Conservation (phyloP, 768 basidiomycete species). For the Tricholoma terreum region DNA sequence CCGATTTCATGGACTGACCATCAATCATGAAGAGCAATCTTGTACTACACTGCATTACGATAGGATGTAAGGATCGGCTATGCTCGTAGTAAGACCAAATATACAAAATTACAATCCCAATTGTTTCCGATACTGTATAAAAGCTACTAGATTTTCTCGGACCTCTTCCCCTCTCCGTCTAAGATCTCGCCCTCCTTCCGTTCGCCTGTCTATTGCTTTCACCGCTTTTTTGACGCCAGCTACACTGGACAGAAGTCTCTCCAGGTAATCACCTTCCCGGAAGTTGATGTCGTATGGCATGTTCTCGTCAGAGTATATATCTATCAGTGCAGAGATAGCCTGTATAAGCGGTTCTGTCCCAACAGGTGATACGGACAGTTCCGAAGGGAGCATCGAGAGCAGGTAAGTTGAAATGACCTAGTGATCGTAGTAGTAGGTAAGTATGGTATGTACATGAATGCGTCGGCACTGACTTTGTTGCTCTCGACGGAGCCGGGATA, state of each 20-base stretch:
- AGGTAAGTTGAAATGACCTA: conserved; percentile 66
- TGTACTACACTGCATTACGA: too few relatives aligned
- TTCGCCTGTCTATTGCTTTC: conserved; percentile 62
- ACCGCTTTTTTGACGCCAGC: conserved; percentile 63
- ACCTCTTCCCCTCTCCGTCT: conserved; percentile 71
- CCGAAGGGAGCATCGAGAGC: conserved; percentile 56
- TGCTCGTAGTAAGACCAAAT: too few relatives aligned
- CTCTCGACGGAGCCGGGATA: conserved; percentile 57
- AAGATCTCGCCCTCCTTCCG: conserved; percentile 63
- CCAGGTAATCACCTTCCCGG: conserved; percentile 55
- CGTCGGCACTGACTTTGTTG: conserved; percentile 49
- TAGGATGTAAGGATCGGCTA: too few relatives aligned
- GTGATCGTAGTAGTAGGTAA: background rate
- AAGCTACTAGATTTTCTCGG: conserved; percentile 70
- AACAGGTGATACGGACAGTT: conserved; percentile 35
- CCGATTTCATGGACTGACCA: background rate
- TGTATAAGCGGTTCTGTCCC: conserved; percentile 74
- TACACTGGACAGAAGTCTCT: conserved; percentile 52
- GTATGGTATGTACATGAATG: background rate
- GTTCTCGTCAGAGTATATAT: conserved; percentile 90
- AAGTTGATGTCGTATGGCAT: conserved; percentile 81
- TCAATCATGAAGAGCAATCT: background rate
- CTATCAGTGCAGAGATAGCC: conserved; percentile 78
- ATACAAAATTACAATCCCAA: conserved; percentile 38
- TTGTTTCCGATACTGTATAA: conserved; percentile 67